Percentiles rank a stretch among this genome's conserved stretches.
These are phyloP conservation scores for Glebionis coronaria DNA, from an alignment of 129 eudicot species.

Conservation along the genomic window DNA sequence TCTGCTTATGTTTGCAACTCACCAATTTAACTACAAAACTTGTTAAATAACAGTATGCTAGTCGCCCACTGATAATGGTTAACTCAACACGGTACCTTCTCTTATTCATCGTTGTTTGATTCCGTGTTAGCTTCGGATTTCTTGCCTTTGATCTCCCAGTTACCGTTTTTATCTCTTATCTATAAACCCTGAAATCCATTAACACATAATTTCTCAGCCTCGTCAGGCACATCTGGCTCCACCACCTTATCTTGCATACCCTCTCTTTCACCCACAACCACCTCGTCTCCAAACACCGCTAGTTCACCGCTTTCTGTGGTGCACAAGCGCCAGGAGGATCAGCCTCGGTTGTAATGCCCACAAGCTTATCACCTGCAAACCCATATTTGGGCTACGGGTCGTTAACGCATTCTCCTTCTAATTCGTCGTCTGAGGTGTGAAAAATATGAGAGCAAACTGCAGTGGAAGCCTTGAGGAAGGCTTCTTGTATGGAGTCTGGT, in stretches of 20 bases:
- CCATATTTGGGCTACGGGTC: slow-evolving; percentile 48
- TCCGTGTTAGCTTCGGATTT: no score
- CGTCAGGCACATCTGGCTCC: no score
- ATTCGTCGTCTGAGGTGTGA: slow-evolving; percentile 40
- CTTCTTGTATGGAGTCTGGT: slow-evolving; percentile 28
- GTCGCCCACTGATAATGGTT: background rate
- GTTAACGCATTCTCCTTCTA: slow-evolving; percentile 45
- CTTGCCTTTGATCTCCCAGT: no score
- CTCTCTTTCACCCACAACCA: no score
- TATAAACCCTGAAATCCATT: slow-evolving; percentile 61
- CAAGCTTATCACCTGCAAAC: slow-evolving; percentile 39
- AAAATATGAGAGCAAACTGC: slow-evolving; percentile 60
- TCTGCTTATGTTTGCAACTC: background rate
- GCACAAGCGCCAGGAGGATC: no score
- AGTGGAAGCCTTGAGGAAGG: slow-evolving; percentile 58
- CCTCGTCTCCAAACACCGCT: no score
- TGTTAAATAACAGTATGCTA: background rate
- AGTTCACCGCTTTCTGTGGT: no score
- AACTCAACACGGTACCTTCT: slow-evolving; percentile 38
- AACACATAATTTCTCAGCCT: no score
- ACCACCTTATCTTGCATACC: no score
- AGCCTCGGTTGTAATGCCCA: no score
- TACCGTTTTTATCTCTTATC: slow-evolving; percentile 45
- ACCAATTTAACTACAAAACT: background rate
- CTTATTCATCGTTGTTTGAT: no score